Base-by-base conservation (phyloP, 495 filamentous ascomycete genomes). In the Mytilinidion resinicola region DNA sequence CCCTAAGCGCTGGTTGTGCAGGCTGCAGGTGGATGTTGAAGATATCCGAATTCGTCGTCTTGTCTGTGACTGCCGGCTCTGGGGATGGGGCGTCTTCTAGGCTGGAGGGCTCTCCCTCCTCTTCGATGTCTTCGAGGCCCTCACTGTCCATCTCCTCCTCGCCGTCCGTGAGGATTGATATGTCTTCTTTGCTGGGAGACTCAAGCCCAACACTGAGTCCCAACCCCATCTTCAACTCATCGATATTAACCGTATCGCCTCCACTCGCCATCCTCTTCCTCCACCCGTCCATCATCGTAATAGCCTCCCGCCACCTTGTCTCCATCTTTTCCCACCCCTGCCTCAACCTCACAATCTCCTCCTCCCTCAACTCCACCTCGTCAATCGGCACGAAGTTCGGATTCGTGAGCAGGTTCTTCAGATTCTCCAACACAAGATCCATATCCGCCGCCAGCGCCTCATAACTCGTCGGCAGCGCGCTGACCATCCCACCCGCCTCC, bases 301-400 rank as follows among this genome's bases (percentile, higher is more conserved):
- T 82, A 1, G 92, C 87, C 61, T 97, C 92, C 65, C 82, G 83
- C 92, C 93, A 96, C 41, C 92, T 76, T 14, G 76, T 78, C 71
- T 96, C 90, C 86, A 97, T 91, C 70, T 85, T 90, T 69, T 91
- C 88, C 84, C 91, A 95, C 20, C 90, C 89, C 55, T 87, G 82
- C 30, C 87, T 83, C 11, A 97, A 74, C 59, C 87, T 76, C 19
- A 80, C 77, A 57, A 98, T 96, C 65, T 96, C 91, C 43, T 95
- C 87, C 57, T 98, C 92, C 33, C 92, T 82, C 15, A 91, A 75
- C 58, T 91, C 89, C 7, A 96, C 88, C 70, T 96, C 86, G 67
- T 97, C 95, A n/a, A 98, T 78, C 0, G 93, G 88, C 34, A 96
- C 93, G 71, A 97, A 98, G 9, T 89, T 92, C 5, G 93, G 93